Percentiles rank a stretch among this genome's conserved stretches.
Evolutionary conservation across 352 stramenopile species (phyloP).

Genomic region (Globisporangium irregulare): DNA sequence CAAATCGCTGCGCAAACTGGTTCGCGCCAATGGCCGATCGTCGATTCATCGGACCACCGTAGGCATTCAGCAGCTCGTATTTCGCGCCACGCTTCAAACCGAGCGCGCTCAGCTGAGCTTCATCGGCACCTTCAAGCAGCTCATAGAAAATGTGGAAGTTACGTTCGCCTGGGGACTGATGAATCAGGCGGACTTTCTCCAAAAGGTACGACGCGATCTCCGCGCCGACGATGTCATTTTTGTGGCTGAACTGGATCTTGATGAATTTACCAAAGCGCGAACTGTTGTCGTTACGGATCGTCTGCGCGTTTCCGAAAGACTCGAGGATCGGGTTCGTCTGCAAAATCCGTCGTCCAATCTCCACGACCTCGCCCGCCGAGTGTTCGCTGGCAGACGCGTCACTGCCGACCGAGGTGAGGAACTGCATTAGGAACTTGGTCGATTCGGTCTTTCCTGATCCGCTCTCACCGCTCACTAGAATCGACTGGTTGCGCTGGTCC

Average conservation of each 20-base stretch:
- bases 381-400: conserved; percentile 21
- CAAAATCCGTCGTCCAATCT: conserved; percentile 87
- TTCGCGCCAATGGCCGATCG: conserved; percentile 28
- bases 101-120: conserved; percentile 61
- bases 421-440: conserved; percentile 96
- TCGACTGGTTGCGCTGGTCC: conserved; percentile 37
- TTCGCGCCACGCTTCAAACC: conserved; percentile 57
- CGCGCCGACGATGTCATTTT: conserved; percentile 87
- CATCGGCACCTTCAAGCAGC: conserved; percentile 80
- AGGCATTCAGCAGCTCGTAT: conserved; percentile 90
- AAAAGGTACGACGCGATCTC: conserved; percentile 96
- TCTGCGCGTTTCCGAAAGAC: conserved; percentile 96
- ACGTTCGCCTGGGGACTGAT: conserved; percentile 89
- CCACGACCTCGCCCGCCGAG: conserved; percentile 41
- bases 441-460: conserved; percentile 94
- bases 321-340: conserved; percentile 97
- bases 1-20: conserved; percentile 62
- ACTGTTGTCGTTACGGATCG: conserved; percentile 96
- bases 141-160: conserved; percentile 98
- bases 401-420: conserved; percentile 88
- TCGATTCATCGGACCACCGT: conserved; percentile 43
- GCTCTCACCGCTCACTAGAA: conserved; percentile 48
- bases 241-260: conserved; percentile 88
- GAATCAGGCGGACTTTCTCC: conserved; percentile 95
- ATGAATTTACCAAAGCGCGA: conserved; percentile 96